Evolutionary conservation across 306 rosid genomes (phyloP).

Genomic region (Lathyrus sativus): DNA sequence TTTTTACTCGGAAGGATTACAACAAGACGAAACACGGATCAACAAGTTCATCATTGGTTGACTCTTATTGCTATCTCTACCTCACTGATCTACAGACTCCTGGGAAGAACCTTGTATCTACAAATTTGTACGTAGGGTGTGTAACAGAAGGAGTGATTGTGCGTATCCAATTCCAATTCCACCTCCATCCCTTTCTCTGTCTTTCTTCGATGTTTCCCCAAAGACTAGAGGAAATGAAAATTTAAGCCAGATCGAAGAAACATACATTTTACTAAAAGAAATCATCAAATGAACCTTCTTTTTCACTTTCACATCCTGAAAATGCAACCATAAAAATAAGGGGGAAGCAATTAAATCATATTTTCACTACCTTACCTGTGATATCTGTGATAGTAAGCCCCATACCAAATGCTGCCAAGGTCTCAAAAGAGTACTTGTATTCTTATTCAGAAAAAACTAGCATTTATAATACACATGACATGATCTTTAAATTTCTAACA

Average conservation of each 20-base stretch:
- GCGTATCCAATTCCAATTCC: constrained; percentile 41
- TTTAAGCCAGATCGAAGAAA: constrained; percentile 48
- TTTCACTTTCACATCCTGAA: constrained; percentile 77
- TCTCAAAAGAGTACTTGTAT: constrained; percentile 14
- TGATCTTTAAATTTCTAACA: constrained; percentile 22
- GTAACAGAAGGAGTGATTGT: constrained; percentile 25
- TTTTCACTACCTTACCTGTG: constrained; percentile 22
- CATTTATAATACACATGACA: constrained; percentile 24
- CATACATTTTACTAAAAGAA: constrained; percentile 66
- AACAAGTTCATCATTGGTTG: constrained; percentile 34
- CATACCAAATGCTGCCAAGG: neutral
- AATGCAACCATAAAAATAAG: constrained; percentile 40
- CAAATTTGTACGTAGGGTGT: constrained; percentile 37
- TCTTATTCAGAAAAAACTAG: constrained; percentile 14
- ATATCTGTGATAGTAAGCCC: constrained; percentile 15
- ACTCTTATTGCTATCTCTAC: constrained; percentile 41
- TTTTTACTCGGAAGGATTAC: constrained; percentile 28
- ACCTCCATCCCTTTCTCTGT: constrained; percentile 23
- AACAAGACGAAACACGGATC: constrained; percentile 34
- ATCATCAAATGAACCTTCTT: constrained; percentile 85
- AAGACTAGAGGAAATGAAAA: constrained; percentile 31
- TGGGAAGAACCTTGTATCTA: constrained; percentile 46
- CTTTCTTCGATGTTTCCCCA: constrained; percentile 32
- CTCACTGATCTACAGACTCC: constrained; percentile 48
- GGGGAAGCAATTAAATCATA: constrained; percentile 26